Conservation (phyloP, 2,329 filamentous ascomycete species). For the Penicillium hesseltinei region DNA sequence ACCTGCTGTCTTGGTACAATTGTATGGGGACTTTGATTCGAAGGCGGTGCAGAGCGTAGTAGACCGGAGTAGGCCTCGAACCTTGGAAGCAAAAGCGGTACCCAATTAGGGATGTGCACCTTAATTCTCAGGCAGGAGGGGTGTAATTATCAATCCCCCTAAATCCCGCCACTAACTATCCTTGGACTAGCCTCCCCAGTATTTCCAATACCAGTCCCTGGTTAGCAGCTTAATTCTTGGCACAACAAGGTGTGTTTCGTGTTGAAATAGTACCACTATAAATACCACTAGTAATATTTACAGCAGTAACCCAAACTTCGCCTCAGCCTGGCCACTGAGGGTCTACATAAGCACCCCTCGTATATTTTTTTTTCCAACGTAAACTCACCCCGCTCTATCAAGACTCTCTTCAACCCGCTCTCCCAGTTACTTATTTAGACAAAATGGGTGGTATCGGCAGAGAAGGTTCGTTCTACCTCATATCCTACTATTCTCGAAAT, state of each 20-base stretch:
- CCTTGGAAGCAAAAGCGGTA: too few relatives aligned
- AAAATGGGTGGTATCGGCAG: slow-evolving; percentile 65
- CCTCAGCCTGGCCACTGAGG: neutral
- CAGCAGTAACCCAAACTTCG: neutral
- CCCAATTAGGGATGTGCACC: too few relatives aligned
- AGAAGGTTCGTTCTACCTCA: slow-evolving; percentile 54
- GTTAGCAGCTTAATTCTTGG: accelerated
- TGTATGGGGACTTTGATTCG: too few relatives aligned
- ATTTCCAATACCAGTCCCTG: neutral
- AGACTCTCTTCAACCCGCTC: slow-evolving; percentile 5
- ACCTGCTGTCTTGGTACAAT: too few relatives aligned
- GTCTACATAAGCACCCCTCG: slow-evolving; percentile 20
- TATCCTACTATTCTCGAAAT: neutral
- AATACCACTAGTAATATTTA: neutral
- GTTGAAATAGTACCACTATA: neutral
- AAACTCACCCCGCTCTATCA: neutral
- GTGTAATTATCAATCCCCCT: too few relatives aligned
- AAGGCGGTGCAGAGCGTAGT: too few relatives aligned
- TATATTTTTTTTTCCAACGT: slow-evolving; percentile 14
- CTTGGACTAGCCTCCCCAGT: too few relatives aligned
- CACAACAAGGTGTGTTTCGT: neutral
- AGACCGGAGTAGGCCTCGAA: too few relatives aligned
- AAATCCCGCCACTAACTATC: too few relatives aligned
- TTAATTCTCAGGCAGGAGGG: too few relatives aligned
- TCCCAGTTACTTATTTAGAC: neutral